These are phyloP conservation scores for Triglochin maritima DNA, from an alignment of 106 monocot species.

Conservation along the genomic window DNA sequence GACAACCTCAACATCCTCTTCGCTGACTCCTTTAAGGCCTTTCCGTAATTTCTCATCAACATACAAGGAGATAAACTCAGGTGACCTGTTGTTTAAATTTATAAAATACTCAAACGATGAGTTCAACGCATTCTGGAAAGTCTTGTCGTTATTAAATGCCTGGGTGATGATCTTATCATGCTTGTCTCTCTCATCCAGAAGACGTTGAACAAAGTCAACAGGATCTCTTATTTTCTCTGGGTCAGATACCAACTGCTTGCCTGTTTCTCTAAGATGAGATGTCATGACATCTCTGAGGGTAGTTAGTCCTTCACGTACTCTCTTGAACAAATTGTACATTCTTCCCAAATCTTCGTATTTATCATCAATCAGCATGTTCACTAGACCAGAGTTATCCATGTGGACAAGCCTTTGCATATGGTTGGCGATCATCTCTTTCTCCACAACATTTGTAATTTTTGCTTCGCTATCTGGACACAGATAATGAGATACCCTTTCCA, in stretches of 20 bases:
- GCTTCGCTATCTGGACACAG: constrained; percentile 47
- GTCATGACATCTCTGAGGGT: constrained; percentile 80
- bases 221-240: constrained; percentile 83
- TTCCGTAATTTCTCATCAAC: constrained; percentile 89
- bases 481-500: constrained; percentile 85
- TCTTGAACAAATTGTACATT: constrained; percentile 76
- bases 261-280: constrained; percentile 69
- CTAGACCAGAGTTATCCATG: constrained; percentile 94
- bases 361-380: constrained; percentile 85
- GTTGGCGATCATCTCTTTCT: constrained; percentile 85
- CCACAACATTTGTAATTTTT: constrained; percentile 81
- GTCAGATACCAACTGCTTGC: constrained; percentile 71
- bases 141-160: constrained; percentile 81
- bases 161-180: constrained; percentile 77
- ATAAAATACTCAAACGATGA: constrained; percentile 93
- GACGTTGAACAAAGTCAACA: constrained; percentile 89
- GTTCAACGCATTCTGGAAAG: constrained; percentile 90
- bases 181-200: constrained; percentile 79
- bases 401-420: constrained; percentile 94
- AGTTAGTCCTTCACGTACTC: constrained; percentile 73
- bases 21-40: constrained; percentile 61
- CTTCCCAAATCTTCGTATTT: constrained; percentile 80
- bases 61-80: constrained; percentile 86
- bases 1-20: constrained; percentile 60
- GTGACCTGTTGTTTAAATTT: constrained; percentile 82